A percentile compares a stretch with the other conserved stretches of the same genome.
Evolutionary conservation across 148 eudicot species (phyloP).

Genomic region (Camellia sinensis): DNA sequence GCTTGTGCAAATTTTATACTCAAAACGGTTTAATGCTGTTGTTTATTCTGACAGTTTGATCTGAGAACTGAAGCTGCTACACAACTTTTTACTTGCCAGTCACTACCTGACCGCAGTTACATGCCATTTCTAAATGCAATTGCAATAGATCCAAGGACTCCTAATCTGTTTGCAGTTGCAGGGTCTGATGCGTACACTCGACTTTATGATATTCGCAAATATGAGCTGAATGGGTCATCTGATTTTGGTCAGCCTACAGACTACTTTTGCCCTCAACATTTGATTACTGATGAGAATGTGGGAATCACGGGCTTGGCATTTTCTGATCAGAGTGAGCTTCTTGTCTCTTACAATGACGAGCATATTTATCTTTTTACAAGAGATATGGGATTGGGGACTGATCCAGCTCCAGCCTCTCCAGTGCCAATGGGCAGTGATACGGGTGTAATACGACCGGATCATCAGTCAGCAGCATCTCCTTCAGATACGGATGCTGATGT

Average conservation of each 20-base stretch:
- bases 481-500: constrained; percentile 33
- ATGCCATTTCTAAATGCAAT: constrained; percentile 56
- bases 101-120: constrained; percentile 31
- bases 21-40: constrained; percentile 16
- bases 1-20: background rate
- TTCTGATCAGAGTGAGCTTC: constrained; percentile 86
- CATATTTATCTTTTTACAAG: constrained; percentile 71
- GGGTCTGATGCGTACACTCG: constrained; percentile 84
- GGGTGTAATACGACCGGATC: constrained; percentile 29
- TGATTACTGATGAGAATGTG: constrained; percentile 56
- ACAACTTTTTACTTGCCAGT: constrained; percentile 72
- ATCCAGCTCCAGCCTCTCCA: constrained; percentile 46
- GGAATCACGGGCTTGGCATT: constrained; percentile 86
- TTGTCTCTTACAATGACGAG: constrained; percentile 75
- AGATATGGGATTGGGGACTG: constrained; percentile 72
- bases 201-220: constrained; percentile 79
- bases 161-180: constrained; percentile 78
- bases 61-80: constrained; percentile 75
- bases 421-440: constrained; percentile 32
- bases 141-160: constrained; percentile 83
- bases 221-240: constrained; percentile 65
- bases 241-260: constrained; percentile 76
- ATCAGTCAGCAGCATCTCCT: constrained; percentile 23
- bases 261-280: constrained; percentile 73
- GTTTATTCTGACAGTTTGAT: constrained; percentile 66